Conservation (phyloP, 345 rosid genomes). For the Heritiera fomes region DNA sequence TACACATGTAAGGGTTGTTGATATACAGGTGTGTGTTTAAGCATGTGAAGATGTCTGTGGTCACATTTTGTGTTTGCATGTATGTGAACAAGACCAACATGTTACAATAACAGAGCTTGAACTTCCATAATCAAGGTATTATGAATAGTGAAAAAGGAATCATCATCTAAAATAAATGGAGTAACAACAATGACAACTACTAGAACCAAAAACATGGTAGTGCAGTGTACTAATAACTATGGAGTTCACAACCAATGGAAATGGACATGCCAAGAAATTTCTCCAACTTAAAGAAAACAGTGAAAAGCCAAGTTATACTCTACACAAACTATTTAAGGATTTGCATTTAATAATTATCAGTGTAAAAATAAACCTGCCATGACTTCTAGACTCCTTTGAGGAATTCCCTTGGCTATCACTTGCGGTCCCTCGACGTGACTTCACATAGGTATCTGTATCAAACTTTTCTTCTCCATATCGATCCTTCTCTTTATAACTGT, state of each 20-base stretch:
- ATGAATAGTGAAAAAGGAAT: not conserved
- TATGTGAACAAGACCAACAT: not conserved
- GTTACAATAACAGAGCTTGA: not conserved
- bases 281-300: not conserved
- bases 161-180: not conserved
- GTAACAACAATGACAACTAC: not conserved
- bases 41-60: not conserved
- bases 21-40: not conserved
- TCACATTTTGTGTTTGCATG: not conserved
- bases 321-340: not conserved
- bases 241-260: not conserved
- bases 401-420: conserved; percentile 44
- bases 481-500: conserved; percentile 51
- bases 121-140: not conserved
- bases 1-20: not conserved
- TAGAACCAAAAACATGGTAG: not conserved
- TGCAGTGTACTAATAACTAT: not conserved
- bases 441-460: conserved; percentile 57
- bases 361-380: conserved; percentile 52
- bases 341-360: conserved; percentile 10
- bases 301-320: conserved; percentile 1
- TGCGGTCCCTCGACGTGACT: conserved; percentile 44
- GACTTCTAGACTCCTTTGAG: conserved; percentile 43
- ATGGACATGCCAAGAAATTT: not conserved
- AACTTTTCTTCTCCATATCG: conserved; percentile 36